These are phyloP conservation scores for Pyricularia grisea DNA, from an alignment of 2,329 filamentous ascomycete genomes.

Conservation along the genomic window DNA sequence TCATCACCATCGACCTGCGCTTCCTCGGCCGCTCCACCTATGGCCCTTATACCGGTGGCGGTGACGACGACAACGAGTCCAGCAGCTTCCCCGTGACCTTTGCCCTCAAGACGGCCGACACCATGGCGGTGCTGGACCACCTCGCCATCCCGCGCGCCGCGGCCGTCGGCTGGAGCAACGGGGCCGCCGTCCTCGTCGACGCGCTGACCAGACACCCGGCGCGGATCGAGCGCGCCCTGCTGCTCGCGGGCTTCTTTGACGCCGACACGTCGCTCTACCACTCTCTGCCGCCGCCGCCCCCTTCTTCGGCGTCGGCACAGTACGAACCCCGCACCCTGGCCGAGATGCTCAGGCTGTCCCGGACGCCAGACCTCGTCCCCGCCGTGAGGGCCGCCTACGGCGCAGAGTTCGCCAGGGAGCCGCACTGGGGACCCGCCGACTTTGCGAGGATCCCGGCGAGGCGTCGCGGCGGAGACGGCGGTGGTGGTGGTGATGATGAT, in stretches of 20 bases:
- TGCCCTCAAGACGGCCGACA: not conserved
- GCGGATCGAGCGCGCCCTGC: not conserved
- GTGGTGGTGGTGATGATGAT: no score
- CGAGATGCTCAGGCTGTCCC: not conserved
- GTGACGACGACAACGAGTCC: not conserved
- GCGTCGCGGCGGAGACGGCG: no score
- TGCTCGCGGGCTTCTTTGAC: not conserved
- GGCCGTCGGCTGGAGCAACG: not conserved
- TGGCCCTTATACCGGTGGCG: not conserved
- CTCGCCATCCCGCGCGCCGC: not conserved
- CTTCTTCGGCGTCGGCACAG: not conserved
- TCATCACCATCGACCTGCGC: not conserved
- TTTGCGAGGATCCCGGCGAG: not conserved
- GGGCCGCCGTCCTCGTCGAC: not conserved
- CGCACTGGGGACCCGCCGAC: not conserved
- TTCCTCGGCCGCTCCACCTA: not conserved
- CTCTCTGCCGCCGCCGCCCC: not conserved
- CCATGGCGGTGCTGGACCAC: not conserved
- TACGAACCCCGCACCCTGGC: not conserved
- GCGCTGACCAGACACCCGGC: not conserved
- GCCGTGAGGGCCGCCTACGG: not conserved
- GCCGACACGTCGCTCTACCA: not conserved
- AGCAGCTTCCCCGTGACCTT: not conserved
- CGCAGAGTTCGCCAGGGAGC: not conserved
- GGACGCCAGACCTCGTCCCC: not conserved